Evolutionary conservation across 108 stramenopile species (phyloP).

Genomic region (Conticribra guillardii): DNA sequence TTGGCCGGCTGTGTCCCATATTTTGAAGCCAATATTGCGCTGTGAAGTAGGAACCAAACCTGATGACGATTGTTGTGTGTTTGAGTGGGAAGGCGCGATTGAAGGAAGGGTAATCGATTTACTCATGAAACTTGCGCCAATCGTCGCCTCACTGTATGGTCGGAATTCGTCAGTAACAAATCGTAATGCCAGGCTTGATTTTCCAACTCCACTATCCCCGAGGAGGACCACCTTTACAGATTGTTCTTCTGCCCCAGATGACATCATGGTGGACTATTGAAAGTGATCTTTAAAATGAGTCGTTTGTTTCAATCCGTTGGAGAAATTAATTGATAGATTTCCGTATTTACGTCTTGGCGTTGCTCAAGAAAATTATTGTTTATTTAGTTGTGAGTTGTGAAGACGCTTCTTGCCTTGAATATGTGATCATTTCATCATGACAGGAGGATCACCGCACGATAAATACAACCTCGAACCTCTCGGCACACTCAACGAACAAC

Average conservation of each 20-base stretch:
- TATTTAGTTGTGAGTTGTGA: too few species aligned
- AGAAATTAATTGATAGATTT: too few species aligned
- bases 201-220: conserved; percentile 67
- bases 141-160: conserved; percentile 58
- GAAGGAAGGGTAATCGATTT: conserved; percentile 33
- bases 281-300: too few species aligned
- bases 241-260: conserved; percentile 22
- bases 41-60: neutral
- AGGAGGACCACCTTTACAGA: conserved; percentile 60
- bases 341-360: too few species aligned
- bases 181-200: conserved; percentile 54
- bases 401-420: too few species aligned
- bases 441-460: too few species aligned
- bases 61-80: neutral
- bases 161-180: conserved; percentile 62
- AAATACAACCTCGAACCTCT: too few species aligned
- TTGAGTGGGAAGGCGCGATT: neutral
- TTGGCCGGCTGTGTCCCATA: conserved; percentile 94
- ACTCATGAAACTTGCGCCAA: conserved; percentile 66
- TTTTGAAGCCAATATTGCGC: conserved; percentile 58
- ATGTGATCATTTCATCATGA: too few species aligned
- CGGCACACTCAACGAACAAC: too few species aligned
- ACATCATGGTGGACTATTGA: too few species aligned
- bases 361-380: too few species aligned
- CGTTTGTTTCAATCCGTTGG: too few species aligned